phyloP scores from a whole-genome alignment of 352 stramenopile species.

The Pythium periplocum region DNA sequence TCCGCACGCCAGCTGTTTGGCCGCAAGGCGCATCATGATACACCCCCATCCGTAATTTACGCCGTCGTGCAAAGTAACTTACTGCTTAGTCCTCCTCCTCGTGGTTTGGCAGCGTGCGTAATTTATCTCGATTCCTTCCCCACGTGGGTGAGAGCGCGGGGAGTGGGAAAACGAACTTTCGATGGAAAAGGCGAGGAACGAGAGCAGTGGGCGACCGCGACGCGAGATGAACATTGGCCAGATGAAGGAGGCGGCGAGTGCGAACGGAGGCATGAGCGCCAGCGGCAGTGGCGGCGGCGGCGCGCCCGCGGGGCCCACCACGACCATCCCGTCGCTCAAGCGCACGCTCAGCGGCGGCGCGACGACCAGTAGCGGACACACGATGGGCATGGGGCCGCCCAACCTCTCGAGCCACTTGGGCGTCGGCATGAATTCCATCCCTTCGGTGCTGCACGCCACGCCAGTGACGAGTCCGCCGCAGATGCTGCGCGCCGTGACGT shows the following conservation, averaged over 20 bases:
- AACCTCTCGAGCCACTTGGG: constrained; percentile 45
- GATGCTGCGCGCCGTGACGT: constrained; percentile 80
- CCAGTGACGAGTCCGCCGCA: constrained; percentile 69
- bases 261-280: constrained; percentile 9
- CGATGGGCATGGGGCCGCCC: constrained; percentile 25
- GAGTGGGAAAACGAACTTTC: constrained; percentile 5
- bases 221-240: constrained; percentile 60
- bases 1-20: constrained; percentile 53
- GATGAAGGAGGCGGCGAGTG: constrained; percentile 46
- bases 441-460: constrained; percentile 67
- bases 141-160: not conserved
- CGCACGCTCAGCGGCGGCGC: constrained; percentile 75
- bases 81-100: not conserved
- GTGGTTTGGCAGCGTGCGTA: not conserved
- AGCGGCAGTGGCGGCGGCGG: constrained; percentile 37
- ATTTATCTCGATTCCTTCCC: not conserved
- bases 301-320: constrained; percentile 20
- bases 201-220: not conserved
- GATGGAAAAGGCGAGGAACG: constrained; percentile 26
- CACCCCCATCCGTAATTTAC: not conserved
- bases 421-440: constrained; percentile 72
- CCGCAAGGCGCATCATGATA: constrained; percentile 22
- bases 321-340: constrained; percentile 82
- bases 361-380: constrained; percentile 22
- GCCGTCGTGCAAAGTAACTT: not conserved